Conservation (phyloP, 129 eudicot species). For the Escallonia rubra region DNA sequence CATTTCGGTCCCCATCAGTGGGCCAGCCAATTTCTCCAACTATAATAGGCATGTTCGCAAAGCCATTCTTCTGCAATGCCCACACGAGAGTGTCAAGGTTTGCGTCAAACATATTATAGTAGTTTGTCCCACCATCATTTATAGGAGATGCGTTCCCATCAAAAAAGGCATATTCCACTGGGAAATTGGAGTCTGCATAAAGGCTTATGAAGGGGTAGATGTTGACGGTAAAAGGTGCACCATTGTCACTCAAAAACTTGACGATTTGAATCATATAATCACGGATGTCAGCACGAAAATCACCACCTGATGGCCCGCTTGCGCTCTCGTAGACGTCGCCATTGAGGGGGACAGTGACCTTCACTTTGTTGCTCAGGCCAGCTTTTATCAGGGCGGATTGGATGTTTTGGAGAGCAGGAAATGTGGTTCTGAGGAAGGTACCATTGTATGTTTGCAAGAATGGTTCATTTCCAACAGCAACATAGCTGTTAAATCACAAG, state of each 20-base stretch:
- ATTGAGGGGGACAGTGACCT: slow-evolving; percentile 76
- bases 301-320: slow-evolving; percentile 59
- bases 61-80: slow-evolving; percentile 75
- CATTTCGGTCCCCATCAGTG: slow-evolving; percentile 76
- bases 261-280: slow-evolving; percentile 58
- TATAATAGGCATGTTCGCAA: slow-evolving; percentile 55
- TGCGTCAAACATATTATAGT: slow-evolving; percentile 85
- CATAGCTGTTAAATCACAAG: slow-evolving; percentile 45
- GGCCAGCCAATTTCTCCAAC: slow-evolving; percentile 99
- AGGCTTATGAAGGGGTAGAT: slow-evolving; percentile 94
- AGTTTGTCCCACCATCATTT: slow-evolving; percentile 58
- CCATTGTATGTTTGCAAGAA: slow-evolving; percentile 70
- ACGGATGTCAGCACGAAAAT: slow-evolving; percentile 69
- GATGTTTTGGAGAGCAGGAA: slow-evolving; percentile 72
- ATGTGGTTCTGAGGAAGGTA: slow-evolving; percentile 48
- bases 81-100: slow-evolving; percentile 81
- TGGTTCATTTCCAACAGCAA: slow-evolving; percentile 91
- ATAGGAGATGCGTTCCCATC: slow-evolving; percentile 49
- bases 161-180: slow-evolving; percentile 75
- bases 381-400: slow-evolving; percentile 80
- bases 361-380: slow-evolving; percentile 56
- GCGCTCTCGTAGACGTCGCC: slow-evolving; percentile 77
- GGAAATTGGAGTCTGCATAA: slow-evolving; percentile 67
- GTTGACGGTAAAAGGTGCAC: slow-evolving; percentile 78
- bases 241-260: slow-evolving; percentile 59